These are phyloP conservation scores for Ophiocordyceps camponoti-rufipedis DNA, from an alignment of 2,329 filamentous ascomycete species.

Conservation along the genomic window DNA sequence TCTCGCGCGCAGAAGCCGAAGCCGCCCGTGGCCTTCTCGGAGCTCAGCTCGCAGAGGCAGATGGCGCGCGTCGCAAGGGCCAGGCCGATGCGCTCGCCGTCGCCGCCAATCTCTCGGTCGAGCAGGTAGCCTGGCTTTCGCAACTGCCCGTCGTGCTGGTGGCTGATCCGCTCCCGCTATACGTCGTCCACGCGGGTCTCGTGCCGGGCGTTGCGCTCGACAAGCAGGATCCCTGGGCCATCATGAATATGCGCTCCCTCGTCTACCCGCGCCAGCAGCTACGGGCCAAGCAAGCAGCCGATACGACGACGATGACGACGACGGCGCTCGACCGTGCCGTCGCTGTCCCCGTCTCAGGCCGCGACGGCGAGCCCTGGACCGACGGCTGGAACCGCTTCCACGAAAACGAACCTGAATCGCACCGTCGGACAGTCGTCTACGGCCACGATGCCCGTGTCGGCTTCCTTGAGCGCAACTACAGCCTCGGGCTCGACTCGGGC, in stretches of 20 bases:
- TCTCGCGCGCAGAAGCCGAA: constrained; percentile 28
- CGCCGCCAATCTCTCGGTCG: constrained; percentile 29
- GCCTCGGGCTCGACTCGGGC: constrained; percentile 69
- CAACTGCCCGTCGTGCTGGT: constrained; percentile 61
- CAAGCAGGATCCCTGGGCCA: constrained; percentile 56
- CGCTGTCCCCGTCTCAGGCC: constrained; percentile 20
- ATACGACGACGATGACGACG: constrained; percentile 4
- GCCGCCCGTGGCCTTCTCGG: constrained; percentile 7
- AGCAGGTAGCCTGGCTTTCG: constrained; percentile 52
- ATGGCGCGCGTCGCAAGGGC: constrained; percentile 14
- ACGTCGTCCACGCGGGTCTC: constrained; percentile 72
- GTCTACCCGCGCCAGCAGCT: constrained; percentile 29
- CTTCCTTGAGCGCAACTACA: constrained; percentile 42
- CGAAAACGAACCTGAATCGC: constrained; percentile 9
- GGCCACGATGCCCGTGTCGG: constrained; percentile 69
- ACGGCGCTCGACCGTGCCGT: constrained; percentile 12
- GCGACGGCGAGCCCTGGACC: constrained; percentile 47
- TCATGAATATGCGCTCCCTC: constrained; percentile 86
- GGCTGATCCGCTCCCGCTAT: constrained; percentile 44
- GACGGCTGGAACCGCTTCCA: constrained; percentile 40
- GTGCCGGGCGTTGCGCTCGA: constrained; percentile 56
- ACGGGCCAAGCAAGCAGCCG: constrained; percentile 14
- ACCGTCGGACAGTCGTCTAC: constrained; percentile 56
- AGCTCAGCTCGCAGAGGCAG: constrained; percentile 9
- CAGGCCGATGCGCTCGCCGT: constrained; percentile 28